phyloP scores from a whole-genome alignment of 140 eudicot species.

The Stevia rebaudiana region DNA sequence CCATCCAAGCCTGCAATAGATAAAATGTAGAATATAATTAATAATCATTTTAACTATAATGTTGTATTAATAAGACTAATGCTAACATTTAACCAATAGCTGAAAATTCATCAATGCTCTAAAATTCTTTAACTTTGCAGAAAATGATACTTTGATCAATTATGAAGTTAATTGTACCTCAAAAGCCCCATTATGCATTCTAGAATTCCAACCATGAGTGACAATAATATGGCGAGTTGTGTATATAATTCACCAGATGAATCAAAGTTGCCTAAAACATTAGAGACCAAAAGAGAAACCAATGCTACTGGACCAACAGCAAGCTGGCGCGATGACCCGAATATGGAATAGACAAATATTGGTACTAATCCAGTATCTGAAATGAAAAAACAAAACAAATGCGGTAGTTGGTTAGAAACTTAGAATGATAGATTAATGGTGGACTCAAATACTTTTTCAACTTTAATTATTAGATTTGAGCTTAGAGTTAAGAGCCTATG shows the following conservation, averaged over 20 bases:
- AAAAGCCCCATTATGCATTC: slow-evolving; percentile 92
- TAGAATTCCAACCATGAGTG: slow-evolving; percentile 93
- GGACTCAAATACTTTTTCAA: background rate
- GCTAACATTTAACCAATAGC: background rate
- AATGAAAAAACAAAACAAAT: slow-evolving; percentile 17
- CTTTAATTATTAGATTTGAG: background rate
- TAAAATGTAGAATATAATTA: slow-evolving; percentile 1
- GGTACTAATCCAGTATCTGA: slow-evolving; percentile 95
- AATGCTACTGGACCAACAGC: slow-evolving; percentile 98
- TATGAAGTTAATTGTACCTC: slow-evolving; percentile 47
- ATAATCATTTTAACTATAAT: slow-evolving; percentile 7
- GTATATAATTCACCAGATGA: slow-evolving; percentile 74
- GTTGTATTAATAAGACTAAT: background rate
- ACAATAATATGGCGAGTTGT: slow-evolving; percentile 85
- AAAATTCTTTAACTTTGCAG: background rate
- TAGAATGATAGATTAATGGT: slow-evolving; percentile 11
- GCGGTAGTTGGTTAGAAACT: slow-evolving; percentile 1
- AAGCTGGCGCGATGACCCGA: slow-evolving; percentile 98
- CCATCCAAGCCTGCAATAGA: slow-evolving; percentile 85
- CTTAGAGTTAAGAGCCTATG: background rate
- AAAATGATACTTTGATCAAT: background rate
- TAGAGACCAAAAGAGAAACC: slow-evolving; percentile 82
- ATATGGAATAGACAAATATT: slow-evolving; percentile 75
- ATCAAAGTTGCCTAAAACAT: slow-evolving; percentile 60
- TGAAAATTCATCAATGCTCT: background rate